Base-by-base conservation (phyloP, 2,329 filamentous ascomycete genomes). In the Fonsecaea nubica region DNA sequence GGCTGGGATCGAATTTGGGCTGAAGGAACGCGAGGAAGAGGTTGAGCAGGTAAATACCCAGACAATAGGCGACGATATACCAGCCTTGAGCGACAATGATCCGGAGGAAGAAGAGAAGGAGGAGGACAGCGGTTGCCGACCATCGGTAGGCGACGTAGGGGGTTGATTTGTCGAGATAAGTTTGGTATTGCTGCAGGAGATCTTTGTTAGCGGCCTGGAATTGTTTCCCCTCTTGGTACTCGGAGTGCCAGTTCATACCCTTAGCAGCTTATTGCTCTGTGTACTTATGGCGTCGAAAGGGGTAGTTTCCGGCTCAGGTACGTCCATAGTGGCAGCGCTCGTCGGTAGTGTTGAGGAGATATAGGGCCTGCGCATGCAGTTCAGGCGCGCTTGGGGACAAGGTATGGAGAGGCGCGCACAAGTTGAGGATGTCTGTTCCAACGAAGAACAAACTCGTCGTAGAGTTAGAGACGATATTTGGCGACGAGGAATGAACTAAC, bases 51-150 rank as follows among this genome's bases (percentile, higher is more conserved):
- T 99, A 99, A 81, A 99, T 99, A 74, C 94, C 95, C 63, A 99
- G 89, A 42, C 94, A 95, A 81, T 99, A 99, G 73, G 93, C 94
- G 75, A 99, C 95, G 72, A 99, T 98, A 79, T 99, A 99, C 95
- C 95, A 99, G 81, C 95, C 95, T 83, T 98, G 93, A 66, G 93
- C 92, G 58, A 97, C 71, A 72, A 99, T 84, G 79, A 99, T 96
- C 77, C 95, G 90, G 72, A 95, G 78, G 78, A 92, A 94, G 84
- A 99, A 99, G 74, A 93, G 69, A 69, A 92, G 64, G 66, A 98
- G 87, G 63, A 90, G 84, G 48, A 86, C 83, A 59, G 81, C 91
- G n/a, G 94, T 97, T 78, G 89, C 90, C 69, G 90, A 77, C 95
- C 95, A 99, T 85, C 95, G 87, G 82, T 98, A 97, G 65, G 90